Evolutionary conservation across 768 basidiomycete genomes (phyloP).

Genomic region (Mycena vitilis): DNA sequence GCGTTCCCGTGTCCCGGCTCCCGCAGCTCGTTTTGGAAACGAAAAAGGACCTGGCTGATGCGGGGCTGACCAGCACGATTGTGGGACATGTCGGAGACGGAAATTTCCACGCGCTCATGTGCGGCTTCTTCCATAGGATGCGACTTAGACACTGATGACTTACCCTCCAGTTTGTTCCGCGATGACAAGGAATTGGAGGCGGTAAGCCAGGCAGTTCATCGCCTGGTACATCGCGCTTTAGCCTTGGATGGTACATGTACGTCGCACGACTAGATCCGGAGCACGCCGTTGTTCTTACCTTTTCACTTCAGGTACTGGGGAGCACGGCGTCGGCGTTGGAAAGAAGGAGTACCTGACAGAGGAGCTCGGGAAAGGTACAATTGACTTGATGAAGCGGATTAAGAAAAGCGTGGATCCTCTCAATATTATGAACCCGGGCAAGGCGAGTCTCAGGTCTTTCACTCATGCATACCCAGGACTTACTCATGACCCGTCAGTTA

Average conservation of each 20-base stretch:
- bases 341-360: conserved; percentile 85
- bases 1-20: conserved; percentile 77
- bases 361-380: conserved; percentile 88
- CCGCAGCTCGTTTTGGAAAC: conserved; percentile 82
- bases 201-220: conserved; percentile 72
- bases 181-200: conserved; percentile 67
- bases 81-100: conserved; percentile 84
- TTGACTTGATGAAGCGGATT: conserved; percentile 87
- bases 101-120: conserved; percentile 59
- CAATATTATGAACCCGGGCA: conserved; percentile 89
- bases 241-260: conserved; percentile 81
- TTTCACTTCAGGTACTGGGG: conserved; percentile 71
- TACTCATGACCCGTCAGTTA: conserved; percentile 10
- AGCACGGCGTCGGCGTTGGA: conserved; percentile 90
- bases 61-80: conserved; percentile 53
- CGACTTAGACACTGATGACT: too few species aligned
- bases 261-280: conserved; percentile 36
- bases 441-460: conserved; percentile 49
- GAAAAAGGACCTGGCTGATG: conserved; percentile 75
- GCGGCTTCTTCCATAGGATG: too few species aligned
- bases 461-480: not conserved
- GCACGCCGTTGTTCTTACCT: conserved; percentile 1
- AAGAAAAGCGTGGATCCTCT: conserved; percentile 84
- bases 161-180: conserved; percentile 58
- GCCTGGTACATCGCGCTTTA: conserved; percentile 78